A percentile compares a stretch with the other conserved stretches of the same genome.
These are phyloP conservation scores for Podospora comata DNA, from an alignment of 495 filamentous ascomycete genomes.

Conservation along the genomic window DNA sequence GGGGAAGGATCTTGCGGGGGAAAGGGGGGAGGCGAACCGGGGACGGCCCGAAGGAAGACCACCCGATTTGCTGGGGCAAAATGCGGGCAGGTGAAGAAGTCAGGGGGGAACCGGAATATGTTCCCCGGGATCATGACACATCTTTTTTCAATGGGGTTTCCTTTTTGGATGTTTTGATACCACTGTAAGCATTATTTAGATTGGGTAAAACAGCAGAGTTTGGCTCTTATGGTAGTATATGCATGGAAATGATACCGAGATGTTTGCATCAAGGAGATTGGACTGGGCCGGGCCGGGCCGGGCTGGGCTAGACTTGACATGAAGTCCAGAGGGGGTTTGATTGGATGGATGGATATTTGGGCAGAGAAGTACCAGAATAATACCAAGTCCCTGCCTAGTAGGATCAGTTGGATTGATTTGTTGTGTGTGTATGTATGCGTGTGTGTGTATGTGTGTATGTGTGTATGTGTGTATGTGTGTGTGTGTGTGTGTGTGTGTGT, in stretches of 20 bases:
- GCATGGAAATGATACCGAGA: background rate
- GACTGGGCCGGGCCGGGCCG: no score
- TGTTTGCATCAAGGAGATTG: background rate
- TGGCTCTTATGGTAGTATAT: background rate
- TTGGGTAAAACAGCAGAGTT: background rate
- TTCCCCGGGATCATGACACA: background rate
- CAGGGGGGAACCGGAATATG: background rate
- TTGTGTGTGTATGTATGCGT: no score
- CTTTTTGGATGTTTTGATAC: background rate
- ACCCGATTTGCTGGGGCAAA: background rate
- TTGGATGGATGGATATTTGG: background rate
- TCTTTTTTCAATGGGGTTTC: background rate
- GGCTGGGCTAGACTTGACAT: background rate
- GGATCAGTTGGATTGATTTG: background rate
- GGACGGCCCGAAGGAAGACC: background rate
- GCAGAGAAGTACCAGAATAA: background rate
- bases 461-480: no score
- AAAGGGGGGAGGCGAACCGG: no score
- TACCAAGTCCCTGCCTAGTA: background rate
- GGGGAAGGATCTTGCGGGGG: background rate
- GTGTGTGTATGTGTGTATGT: no score
- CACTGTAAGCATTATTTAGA: background rate
- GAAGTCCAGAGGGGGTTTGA: background rate
- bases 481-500: background rate
- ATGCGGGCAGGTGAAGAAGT: background rate